Conservation (phyloP, 1,139 yeast genomes). For the Pichia sp. region DNA sequence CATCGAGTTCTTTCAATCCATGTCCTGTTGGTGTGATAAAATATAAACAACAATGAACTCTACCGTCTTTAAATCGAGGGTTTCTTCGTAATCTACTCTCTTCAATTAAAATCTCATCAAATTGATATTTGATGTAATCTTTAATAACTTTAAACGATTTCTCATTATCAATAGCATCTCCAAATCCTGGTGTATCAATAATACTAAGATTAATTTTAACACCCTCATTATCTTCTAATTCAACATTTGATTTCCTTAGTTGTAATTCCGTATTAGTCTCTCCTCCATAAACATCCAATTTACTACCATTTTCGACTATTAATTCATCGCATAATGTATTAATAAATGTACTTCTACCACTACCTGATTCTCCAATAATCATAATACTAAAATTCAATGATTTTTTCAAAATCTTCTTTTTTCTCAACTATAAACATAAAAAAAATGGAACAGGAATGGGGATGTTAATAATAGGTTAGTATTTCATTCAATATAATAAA, state of each 20-base stretch:
- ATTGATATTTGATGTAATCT: conserved; percentile 76
- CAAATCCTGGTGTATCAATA: conserved; percentile 76
- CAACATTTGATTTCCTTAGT: conserved; percentile 48
- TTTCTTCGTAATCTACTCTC: conserved; percentile 88
- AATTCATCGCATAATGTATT: conserved; percentile 80
- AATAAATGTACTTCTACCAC: conserved; percentile 54
- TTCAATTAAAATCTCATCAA: conserved; percentile 85
- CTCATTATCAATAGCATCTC: conserved; percentile 62
- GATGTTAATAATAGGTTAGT: too few species aligned
- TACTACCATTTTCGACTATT: conserved; percentile 40
- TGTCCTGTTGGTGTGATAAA: conserved; percentile 74
- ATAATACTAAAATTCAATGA: conserved; percentile 53
- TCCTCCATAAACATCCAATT: background rate
- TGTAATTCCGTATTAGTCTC: conserved; percentile 37
- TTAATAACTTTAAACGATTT: conserved; percentile 60
- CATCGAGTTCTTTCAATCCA: conserved; percentile 67
- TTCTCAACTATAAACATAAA: conserved; percentile 42
- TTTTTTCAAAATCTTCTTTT: conserved; percentile 51
- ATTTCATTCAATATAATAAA: too few species aligned
- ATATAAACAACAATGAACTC: conserved; percentile 68
- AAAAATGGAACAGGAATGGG: too few species aligned
- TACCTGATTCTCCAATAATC: conserved; percentile 56
- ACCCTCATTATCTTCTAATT: conserved; percentile 70
- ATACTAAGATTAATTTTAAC: conserved; percentile 56
- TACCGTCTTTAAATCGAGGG: conserved; percentile 70